These are phyloP conservation scores for Zymoseptoria tritici DNA, from an alignment of 2,329 filamentous ascomycete species.

Conservation along the genomic window DNA sequence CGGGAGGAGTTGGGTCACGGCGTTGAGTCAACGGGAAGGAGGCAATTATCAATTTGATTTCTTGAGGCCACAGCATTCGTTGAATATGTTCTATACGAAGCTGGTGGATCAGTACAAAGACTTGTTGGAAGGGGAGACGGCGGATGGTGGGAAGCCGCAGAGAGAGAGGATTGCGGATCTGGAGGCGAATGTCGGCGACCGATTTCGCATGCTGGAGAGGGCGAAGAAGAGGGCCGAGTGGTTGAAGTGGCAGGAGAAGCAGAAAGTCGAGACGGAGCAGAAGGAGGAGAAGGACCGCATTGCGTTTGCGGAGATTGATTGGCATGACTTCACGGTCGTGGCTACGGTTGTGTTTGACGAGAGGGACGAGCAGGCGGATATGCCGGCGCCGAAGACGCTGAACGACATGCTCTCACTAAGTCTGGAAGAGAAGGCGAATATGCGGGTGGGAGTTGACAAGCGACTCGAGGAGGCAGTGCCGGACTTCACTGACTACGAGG, in stretches of 20 bases:
- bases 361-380: conserved; percentile 73
- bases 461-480: conserved; percentile 95
- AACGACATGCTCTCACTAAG: conserved; percentile 91
- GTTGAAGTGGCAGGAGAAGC: conserved; percentile 71
- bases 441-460: conserved; percentile 72
- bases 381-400: conserved; percentile 82
- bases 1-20: conserved; percentile 84
- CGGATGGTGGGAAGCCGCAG: conserved; percentile 63
- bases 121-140: conserved; percentile 60
- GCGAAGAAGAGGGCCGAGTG: conserved; percentile 85
- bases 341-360: conserved; percentile 92
- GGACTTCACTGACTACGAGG: conserved; percentile 52
- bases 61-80: conserved; percentile 85
- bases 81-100: conserved; percentile 91
- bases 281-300: conserved; percentile 73
- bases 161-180: conserved; percentile 66
- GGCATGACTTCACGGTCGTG: conserved; percentile 94
- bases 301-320: conserved; percentile 81
- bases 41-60: conserved; percentile 96
- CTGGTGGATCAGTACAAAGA: conserved; percentile 90
- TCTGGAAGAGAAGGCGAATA: conserved; percentile 86
- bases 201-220: conserved; percentile 68
- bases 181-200: conserved; percentile 67
- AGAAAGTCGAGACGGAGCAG: conserved; percentile 84
- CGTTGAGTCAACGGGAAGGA: conserved; percentile 78